A percentile compares a stretch with the other conserved stretches of the same genome.
Evolutionary conservation across 768 basidiomycete species (phyloP).

Genomic region (Boletellus ananas): DNA sequence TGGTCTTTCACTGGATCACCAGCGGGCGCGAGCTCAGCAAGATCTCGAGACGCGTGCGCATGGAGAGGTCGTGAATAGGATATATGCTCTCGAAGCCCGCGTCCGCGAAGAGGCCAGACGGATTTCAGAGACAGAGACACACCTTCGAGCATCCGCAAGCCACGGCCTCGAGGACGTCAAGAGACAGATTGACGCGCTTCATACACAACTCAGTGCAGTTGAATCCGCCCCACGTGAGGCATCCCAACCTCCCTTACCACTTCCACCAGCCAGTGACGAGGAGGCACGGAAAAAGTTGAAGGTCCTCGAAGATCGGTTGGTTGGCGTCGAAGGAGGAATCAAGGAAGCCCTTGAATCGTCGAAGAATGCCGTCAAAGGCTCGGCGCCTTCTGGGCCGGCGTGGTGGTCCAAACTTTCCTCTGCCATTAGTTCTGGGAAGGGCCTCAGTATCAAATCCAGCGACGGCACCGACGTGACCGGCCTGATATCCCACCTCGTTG

Average conservation of each 20-base stretch:
- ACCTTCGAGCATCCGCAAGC: slow-evolving; percentile 41
- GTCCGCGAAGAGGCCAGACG: slow-evolving; percentile 44
- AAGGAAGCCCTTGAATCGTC: slow-evolving; percentile 70
- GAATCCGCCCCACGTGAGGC: slow-evolving; percentile 22
- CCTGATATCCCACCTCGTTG: slow-evolving; percentile 73
- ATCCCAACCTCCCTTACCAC: slow-evolving; percentile 12
- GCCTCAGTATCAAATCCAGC: slow-evolving; percentile 62
- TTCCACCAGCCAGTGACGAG: slow-evolving; percentile 40
- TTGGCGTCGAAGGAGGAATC: slow-evolving; percentile 56
- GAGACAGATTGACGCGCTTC: slow-evolving; percentile 54
- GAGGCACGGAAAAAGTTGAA: slow-evolving; percentile 54
- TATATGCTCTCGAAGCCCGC: slow-evolving; percentile 55
- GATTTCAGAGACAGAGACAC: slow-evolving; percentile 51
- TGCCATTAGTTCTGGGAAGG: slow-evolving; percentile 39
- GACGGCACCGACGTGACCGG: slow-evolving; percentile 73
- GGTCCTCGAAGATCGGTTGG: slow-evolving; percentile 60
- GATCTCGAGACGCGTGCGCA: slow-evolving; percentile 51
- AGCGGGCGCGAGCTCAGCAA: slow-evolving; percentile 46
- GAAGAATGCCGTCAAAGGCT: slow-evolving; percentile 42
- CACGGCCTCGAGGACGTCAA: slow-evolving; percentile 47
- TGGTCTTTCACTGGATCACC: slow-evolving; percentile 52
- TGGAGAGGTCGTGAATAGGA: slow-evolving; percentile 48
- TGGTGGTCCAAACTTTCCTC: slow-evolving; percentile 73
- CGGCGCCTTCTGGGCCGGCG: slow-evolving; percentile 39
- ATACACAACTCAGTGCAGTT: slow-evolving; percentile 37